Conservation (phyloP, 129 eudicot species). For the Pulicaria dysenterica region DNA sequence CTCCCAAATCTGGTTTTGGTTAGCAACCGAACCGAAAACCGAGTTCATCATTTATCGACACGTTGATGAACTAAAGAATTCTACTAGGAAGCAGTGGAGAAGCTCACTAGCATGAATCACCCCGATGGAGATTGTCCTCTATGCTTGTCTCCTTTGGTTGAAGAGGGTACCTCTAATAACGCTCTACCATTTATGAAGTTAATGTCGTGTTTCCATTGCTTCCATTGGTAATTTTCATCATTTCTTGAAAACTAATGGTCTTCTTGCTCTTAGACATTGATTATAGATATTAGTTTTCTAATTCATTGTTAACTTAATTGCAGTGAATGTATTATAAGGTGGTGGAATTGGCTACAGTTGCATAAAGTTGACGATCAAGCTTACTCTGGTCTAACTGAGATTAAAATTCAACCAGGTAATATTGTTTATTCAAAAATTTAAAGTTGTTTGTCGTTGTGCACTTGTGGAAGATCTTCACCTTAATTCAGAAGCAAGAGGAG, state of each 20-base stretch:
- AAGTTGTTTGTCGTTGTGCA: background rate
- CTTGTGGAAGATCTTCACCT: too few relatives aligned
- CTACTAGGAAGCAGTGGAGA: slow-evolving; percentile 82
- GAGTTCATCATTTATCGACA: slow-evolving; percentile 15
- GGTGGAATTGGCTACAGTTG: slow-evolving; percentile 77
- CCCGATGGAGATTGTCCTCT: slow-evolving; percentile 92
- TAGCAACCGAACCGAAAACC: background rate
- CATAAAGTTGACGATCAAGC: slow-evolving; percentile 45
- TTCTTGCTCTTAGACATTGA: background rate
- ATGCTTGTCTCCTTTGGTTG: slow-evolving; percentile 81
- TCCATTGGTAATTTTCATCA: slow-evolving; percentile 59
- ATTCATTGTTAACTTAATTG: slow-evolving; percentile 14
- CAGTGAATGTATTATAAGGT: slow-evolving; percentile 86
- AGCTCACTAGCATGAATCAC: slow-evolving; percentile 86
- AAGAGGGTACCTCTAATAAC: slow-evolving; percentile 44
- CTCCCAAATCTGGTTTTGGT: too few relatives aligned
- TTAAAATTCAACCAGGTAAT: slow-evolving; percentile 43
- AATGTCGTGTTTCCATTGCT: slow-evolving; percentile 97
- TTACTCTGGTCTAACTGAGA: slow-evolving; percentile 30
- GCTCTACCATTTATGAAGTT: slow-evolving; percentile 76
- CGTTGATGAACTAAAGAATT: slow-evolving; percentile 25
- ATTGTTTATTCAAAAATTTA: slow-evolving; percentile 7
- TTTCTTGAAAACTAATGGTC: background rate
- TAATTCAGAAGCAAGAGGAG: too few relatives aligned
- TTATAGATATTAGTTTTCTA: background rate